Percentiles rank a stretch among this genome's conserved stretches.
These are phyloP conservation scores for Apiosordaria backusii DNA, from an alignment of 495 filamentous ascomycete species.

Conservation along the genomic window DNA sequence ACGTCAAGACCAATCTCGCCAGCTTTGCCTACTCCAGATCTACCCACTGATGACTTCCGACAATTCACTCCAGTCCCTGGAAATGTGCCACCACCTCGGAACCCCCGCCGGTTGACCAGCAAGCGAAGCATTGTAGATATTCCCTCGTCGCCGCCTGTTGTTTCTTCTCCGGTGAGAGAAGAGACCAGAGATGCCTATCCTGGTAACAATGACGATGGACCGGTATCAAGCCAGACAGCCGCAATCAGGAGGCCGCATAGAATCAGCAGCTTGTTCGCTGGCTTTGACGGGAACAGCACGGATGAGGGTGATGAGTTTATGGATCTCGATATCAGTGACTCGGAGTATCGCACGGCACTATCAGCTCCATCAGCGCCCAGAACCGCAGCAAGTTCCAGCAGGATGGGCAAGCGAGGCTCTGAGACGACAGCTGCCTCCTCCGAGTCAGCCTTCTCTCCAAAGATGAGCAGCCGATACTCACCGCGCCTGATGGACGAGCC, in stretches of 20 bases:
- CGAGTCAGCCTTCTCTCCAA: conserved; percentile 29
- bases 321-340: conserved; percentile 61
- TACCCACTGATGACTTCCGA: conserved; percentile 33
- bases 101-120: conserved; percentile 47
- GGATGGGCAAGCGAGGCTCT: conserved; percentile 37
- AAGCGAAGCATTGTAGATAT: conserved; percentile 46
- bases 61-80: conserved; percentile 50
- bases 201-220: conserved; percentile 80
- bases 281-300: conserved; percentile 61
- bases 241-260: conserved; percentile 66
- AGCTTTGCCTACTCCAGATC: conserved; percentile 26
- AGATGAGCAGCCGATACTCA: conserved; percentile 22
- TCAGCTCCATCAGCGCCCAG: conserved; percentile 63
- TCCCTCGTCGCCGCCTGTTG: conserved; percentile 45
- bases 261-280: conserved; percentile 81
- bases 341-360: conserved; percentile 60
- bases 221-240: conserved; percentile 58
- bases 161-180: conserved; percentile 18
- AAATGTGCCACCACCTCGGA: conserved; percentile 50
- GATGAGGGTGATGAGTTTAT: conserved; percentile 56
- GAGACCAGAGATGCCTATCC: conserved; percentile 63
- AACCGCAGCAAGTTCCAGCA: conserved; percentile 34
- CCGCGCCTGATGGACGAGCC: conserved; percentile 25
- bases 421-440: conserved; percentile 30
- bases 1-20: conserved; percentile 54